A percentile compares a stretch with the other conserved stretches of the same genome.
Conservation (phyloP, 73 alveolate species). For the Symbiodinium natans region DNA sequence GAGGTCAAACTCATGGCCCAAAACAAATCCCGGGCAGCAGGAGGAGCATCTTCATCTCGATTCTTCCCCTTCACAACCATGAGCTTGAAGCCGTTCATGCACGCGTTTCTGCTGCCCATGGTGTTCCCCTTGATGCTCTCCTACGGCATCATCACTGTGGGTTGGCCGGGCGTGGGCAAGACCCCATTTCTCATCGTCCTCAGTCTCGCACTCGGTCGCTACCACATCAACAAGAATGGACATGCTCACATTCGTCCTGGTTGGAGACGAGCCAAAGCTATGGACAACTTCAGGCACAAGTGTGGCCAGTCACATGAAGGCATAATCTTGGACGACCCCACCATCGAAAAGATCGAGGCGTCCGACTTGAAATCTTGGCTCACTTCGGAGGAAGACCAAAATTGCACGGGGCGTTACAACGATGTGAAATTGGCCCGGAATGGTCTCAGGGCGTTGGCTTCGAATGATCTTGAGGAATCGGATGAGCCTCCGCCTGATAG, state of each 20-base stretch:
- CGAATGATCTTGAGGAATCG: neutral
- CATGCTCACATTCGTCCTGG: neutral
- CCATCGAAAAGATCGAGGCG: neutral
- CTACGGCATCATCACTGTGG: neutral
- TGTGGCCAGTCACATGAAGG: neutral
- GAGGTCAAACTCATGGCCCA: conserved; percentile 27
- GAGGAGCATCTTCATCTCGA: neutral
- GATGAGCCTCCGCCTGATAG: neutral
- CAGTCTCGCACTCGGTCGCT: neutral
- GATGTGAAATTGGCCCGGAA: neutral
- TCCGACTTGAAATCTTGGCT: conserved; percentile 1
- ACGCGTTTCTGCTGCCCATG: neutral
- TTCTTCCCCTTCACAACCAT: neutral
- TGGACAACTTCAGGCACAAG: conserved; percentile 14
- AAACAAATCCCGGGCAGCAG: neutral
- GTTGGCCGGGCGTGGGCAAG: conserved; percentile 41
- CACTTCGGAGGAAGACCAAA: conserved; percentile 10
- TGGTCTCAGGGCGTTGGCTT: neutral
- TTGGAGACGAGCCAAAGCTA: neutral
- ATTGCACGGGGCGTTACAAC: neutral
- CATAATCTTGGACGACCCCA: neutral
- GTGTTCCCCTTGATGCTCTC: neutral
- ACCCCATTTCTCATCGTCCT: conserved; percentile 5
- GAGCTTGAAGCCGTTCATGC: conserved; percentile 22
- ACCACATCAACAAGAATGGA: neutral